These are phyloP conservation scores for Drosera capensis DNA, from an alignment of 148 eudicot genomes.

Conservation along the genomic window DNA sequence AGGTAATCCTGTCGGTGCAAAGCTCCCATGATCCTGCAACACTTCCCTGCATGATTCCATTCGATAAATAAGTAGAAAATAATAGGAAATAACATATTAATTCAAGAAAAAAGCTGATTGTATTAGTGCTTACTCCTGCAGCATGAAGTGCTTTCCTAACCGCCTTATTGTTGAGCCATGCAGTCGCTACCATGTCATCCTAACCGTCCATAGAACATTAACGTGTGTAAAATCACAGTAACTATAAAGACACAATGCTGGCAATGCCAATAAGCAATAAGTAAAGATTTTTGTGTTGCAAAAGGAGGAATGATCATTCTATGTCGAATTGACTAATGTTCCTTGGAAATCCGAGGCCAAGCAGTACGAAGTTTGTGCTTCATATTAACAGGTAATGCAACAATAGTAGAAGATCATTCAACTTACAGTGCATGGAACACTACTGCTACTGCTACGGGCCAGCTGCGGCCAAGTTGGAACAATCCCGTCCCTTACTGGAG, in stretches of 20 bases:
- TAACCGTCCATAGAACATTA: constrained; percentile 4
- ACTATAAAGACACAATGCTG: background rate
- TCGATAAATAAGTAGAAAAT: background rate
- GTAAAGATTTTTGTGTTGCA: too few species aligned
- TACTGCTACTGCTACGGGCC: constrained; percentile 19
- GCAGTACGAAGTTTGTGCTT: too few species aligned
- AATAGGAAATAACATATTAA: background rate
- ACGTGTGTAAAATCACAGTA: background rate
- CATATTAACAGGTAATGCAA: too few species aligned
- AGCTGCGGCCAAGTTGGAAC: constrained; percentile 93
- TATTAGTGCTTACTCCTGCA: constrained; percentile 42
- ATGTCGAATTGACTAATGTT: too few species aligned
- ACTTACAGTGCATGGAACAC: constrained; percentile 78
- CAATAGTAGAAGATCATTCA: background rate
- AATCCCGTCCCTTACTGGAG: constrained; percentile 67
- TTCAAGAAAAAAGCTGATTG: background rate
- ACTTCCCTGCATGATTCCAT: constrained; percentile 34
- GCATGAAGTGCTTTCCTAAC: constrained; percentile 89
- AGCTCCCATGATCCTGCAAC: constrained; percentile 61
- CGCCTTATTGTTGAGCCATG: constrained; percentile 65
- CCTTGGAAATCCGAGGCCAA: background rate
- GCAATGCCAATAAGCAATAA: background rate
- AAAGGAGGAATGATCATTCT: too few species aligned
- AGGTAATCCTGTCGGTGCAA: constrained; percentile 46
- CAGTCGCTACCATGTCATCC: constrained; percentile 69